phyloP scores from a whole-genome alignment of 2,329 filamentous ascomycete genomes.

The Ophiostoma populinum region DNA sequence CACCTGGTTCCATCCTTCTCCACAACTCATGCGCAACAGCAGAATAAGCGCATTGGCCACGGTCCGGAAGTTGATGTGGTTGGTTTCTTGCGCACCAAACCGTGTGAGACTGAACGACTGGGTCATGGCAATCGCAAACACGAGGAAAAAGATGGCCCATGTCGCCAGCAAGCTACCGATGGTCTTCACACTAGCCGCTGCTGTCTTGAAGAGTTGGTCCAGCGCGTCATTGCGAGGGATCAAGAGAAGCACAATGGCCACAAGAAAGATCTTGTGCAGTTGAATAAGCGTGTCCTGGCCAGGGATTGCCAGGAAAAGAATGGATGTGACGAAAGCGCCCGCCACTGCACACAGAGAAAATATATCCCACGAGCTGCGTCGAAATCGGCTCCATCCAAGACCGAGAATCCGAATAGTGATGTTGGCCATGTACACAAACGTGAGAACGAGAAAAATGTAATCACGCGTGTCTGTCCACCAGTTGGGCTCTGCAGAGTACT shows the following conservation, averaged over 20 bases:
- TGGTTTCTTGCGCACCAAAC: slow-evolving; percentile 55
- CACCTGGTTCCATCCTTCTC: slow-evolving; percentile 89
- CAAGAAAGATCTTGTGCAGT: slow-evolving; percentile 86
- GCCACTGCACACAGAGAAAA: slow-evolving; percentile 68
- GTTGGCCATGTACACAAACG: slow-evolving; percentile 67
- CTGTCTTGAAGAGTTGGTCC: slow-evolving; percentile 97
- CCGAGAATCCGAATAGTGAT: slow-evolving; percentile 71
- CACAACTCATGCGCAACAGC: slow-evolving; percentile 81
- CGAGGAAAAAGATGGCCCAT: slow-evolving; percentile 92
- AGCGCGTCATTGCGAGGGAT: slow-evolving; percentile 94
- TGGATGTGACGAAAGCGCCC: slow-evolving; percentile 68
- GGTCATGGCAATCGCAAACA: slow-evolving; percentile 90
- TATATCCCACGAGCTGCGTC: slow-evolving; percentile 87
- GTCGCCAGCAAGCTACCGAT: slow-evolving; percentile 89
- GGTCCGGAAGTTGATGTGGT: slow-evolving; percentile 80
- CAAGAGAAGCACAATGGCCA: slow-evolving; percentile 72
- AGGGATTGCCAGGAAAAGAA: slow-evolving; percentile 50
- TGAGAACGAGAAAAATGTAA: slow-evolving; percentile 64
- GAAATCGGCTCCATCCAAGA: slow-evolving; percentile 80
- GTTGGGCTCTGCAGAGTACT: slow-evolving; percentile 60
- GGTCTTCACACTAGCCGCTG: slow-evolving; percentile 75
- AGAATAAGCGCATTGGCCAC: slow-evolving; percentile 89
- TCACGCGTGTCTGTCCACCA: slow-evolving; percentile 59
- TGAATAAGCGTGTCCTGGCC: slow-evolving; percentile 50
- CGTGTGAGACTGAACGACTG: slow-evolving; percentile 91